Evolutionary conservation across 805 yeast genomes (phyloP).

Genomic region (Yarrowia yakushimensis): DNA sequence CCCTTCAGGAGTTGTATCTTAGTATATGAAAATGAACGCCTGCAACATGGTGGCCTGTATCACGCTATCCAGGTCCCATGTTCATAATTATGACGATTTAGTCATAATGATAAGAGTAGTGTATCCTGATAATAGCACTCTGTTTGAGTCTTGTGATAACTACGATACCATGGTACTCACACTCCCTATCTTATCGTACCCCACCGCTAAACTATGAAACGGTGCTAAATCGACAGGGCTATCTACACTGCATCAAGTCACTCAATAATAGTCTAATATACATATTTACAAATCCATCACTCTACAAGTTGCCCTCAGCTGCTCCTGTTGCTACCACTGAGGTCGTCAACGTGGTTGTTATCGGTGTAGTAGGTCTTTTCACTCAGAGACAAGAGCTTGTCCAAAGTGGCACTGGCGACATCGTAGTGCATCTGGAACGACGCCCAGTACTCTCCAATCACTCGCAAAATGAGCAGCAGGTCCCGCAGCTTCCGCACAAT

Average conservation of each 20-base stretch:
- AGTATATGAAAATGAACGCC: no score
- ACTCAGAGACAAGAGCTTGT: slow-evolving; percentile 10
- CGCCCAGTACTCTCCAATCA: slow-evolving; percentile 25
- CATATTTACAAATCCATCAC: background rate
- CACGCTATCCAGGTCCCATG: no score
- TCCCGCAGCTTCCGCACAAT: slow-evolving; percentile 22
- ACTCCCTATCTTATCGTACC: no score
- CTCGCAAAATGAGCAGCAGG: slow-evolving; percentile 18
- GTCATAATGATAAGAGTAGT: no score
- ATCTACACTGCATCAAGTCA: background rate
- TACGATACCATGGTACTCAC: no score
- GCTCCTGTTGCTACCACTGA: slow-evolving; percentile 5
- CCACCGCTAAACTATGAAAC: no score
- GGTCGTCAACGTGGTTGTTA: background rate
- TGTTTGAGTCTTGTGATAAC: no score
- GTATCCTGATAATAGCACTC: no score
- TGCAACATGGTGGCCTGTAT: no score
- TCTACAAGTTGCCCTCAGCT: background rate
- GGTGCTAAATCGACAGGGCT: no score
- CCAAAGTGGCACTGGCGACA: slow-evolving; percentile 18
- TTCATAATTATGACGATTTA: no score
- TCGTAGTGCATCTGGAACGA: slow-evolving; percentile 24
- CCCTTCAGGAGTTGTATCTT: no score
- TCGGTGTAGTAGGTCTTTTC: slow-evolving; percentile 23
- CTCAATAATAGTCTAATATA: slow-evolving; percentile 11